Evolutionary conservation across 805 yeast species (phyloP).

Genomic region (Saccharomycopsis capsularis): DNA sequence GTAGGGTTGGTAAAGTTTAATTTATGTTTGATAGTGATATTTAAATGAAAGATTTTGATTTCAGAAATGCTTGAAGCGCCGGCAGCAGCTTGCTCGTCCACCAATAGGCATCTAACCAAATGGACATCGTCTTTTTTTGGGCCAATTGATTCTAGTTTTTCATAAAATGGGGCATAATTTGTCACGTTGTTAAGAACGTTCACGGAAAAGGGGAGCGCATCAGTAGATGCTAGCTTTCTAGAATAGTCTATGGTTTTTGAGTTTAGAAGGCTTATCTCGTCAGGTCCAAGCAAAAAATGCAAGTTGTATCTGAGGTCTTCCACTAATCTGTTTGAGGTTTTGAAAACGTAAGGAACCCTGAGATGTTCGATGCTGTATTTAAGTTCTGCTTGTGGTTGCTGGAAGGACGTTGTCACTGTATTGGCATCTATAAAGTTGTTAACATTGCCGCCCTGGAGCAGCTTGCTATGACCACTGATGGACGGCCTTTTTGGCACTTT

Average conservation of each 20-base stretch:
- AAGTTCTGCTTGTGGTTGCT: too few species aligned
- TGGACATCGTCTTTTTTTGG: not conserved
- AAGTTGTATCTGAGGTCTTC: slow-evolving; percentile 53
- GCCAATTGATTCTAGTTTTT: not conserved
- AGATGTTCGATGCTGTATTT: too few species aligned
- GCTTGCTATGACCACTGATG: too few species aligned
- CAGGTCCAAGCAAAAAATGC: slow-evolving; percentile 25
- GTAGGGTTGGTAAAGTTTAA: too few species aligned
- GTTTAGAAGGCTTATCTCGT: slow-evolving; percentile 26
- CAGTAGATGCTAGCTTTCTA: not conserved
- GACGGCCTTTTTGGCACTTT: too few species aligned
- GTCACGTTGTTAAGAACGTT: slow-evolving; percentile 18
- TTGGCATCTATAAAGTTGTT: too few species aligned
- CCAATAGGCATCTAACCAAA: slow-evolving; percentile 6
- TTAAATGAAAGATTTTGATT: slow-evolving; percentile 6
- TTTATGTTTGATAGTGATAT: slow-evolving; percentile 4
- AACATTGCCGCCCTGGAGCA: too few species aligned
- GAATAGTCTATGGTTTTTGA: slow-evolving; percentile 16
- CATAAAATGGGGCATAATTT: not conserved
- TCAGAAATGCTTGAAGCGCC: not conserved
- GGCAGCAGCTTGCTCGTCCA: not conserved
- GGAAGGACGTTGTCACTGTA: too few species aligned
- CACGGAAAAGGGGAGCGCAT: slow-evolving; percentile 33
- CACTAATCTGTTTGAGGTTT: slow-evolving; percentile 59
- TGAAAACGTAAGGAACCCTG: too few species aligned